Percentiles rank a stretch among this genome's conserved stretches.
Evolutionary conservation across 805 yeast species (phyloP).

Genomic region (Barnettozyma californica): DNA sequence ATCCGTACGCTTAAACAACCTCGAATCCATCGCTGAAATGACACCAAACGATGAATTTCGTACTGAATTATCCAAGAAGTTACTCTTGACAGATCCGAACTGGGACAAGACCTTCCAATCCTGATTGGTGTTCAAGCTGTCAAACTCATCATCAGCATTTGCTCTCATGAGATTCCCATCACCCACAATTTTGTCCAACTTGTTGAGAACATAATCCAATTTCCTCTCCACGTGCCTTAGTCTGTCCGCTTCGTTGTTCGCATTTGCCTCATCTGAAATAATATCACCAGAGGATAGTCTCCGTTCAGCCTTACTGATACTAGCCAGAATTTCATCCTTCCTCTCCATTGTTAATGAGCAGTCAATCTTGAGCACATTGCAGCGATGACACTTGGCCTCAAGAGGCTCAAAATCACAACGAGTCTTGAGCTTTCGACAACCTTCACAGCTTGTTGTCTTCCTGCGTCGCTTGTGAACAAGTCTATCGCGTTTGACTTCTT

Average conservation of each 20-base stretch:
- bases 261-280: background rate
- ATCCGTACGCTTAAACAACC: slow-evolving; percentile 31
- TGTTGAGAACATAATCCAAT: slow-evolving; percentile 24
- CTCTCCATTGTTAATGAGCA: slow-evolving; percentile 41
- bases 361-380: slow-evolving; percentile 39
- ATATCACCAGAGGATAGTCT: background rate
- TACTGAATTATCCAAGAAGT: slow-evolving; percentile 23
- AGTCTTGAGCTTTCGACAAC: slow-evolving; percentile 52
- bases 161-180: background rate
- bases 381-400: slow-evolving; percentile 45
- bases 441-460: slow-evolving; percentile 41
- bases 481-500: background rate
- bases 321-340: slow-evolving; percentile 21
- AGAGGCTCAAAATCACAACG: slow-evolving; percentile 47
- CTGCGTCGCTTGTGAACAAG: slow-evolving; percentile 29
- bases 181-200: slow-evolving; percentile 12
- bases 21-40: slow-evolving; percentile 33
- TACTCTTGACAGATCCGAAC: slow-evolving; percentile 16
- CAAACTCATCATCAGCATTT: background rate
- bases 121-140: slow-evolving; percentile 1
- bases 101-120: slow-evolving; percentile 12
- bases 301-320: slow-evolving; percentile 12
- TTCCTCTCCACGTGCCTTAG: slow-evolving; percentile 11
- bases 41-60: slow-evolving; percentile 33
- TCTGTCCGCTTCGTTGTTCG: slow-evolving; percentile 7